These are phyloP conservation scores for Neurospora crassa DNA, from an alignment of 2,329 filamentous ascomycete genomes.

Conservation along the genomic window DNA sequence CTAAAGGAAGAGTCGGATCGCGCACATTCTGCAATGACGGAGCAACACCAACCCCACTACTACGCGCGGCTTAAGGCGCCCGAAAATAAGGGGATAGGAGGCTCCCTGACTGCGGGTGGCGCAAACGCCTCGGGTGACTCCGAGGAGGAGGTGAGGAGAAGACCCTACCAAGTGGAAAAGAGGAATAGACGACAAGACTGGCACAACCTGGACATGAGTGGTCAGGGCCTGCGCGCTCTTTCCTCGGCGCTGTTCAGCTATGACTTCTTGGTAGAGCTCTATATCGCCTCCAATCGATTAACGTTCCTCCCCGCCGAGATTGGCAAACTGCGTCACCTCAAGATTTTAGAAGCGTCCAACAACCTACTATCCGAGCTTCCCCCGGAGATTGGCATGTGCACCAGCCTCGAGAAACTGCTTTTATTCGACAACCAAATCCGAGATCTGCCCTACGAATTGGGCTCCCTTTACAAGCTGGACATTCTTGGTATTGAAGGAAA, in stretches of 20 bases:
- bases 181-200: constrained; percentile 69
- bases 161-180: constrained; percentile 57
- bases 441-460: constrained; percentile 75
- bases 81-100: constrained; percentile 59
- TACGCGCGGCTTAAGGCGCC: constrained; percentile 64
- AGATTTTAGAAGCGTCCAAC: constrained; percentile 76
- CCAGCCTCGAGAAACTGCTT: constrained; percentile 74
- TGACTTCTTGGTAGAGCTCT: constrained; percentile 81
- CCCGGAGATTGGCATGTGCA: constrained; percentile 92
- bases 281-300: constrained; percentile 88
- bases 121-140: constrained; percentile 40
- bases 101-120: constrained; percentile 39
- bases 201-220: constrained; percentile 89
- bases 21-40: constrained; percentile 61
- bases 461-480: constrained; percentile 80
- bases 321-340: constrained; percentile 71
- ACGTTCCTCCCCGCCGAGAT: constrained; percentile 70
- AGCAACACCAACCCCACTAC: constrained; percentile 55
- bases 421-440: constrained; percentile 87
- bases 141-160: constrained; percentile 45
- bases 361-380: constrained; percentile 79
- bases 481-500: constrained; percentile 90
- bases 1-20: constrained; percentile 68
- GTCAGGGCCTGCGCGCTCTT: constrained; percentile 84
- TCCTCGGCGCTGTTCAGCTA: constrained; percentile 76